A percentile compares a stretch with the other conserved stretches of the same genome.
Conservation (phyloP, 257 asterid species). For the Galeopsis tetrahit region DNA sequence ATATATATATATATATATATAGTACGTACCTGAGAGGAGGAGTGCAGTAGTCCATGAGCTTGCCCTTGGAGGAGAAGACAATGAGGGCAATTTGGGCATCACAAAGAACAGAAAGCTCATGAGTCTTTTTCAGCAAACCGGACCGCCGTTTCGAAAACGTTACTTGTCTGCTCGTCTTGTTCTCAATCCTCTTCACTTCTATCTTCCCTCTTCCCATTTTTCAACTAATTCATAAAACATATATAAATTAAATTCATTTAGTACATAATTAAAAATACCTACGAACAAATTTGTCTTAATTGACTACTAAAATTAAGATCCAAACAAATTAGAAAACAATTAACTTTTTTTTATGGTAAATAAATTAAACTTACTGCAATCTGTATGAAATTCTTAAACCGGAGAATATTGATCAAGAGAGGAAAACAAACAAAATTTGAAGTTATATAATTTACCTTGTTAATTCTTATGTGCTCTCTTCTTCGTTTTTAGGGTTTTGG, state of each 20-base stretch:
- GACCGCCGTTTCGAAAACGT: conserved; percentile 78
- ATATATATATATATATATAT: too few species aligned
- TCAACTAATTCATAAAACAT: too few species aligned
- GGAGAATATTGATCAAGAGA: conserved; percentile 33
- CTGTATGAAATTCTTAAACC: conserved; percentile 36
- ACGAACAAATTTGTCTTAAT: conserved; percentile 16
- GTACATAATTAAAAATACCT: too few species aligned
- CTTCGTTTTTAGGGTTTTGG: conserved; percentile 45
- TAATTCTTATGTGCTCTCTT: too few species aligned
- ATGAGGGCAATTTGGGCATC: conserved; percentile 85
- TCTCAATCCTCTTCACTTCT: conserved; percentile 86
- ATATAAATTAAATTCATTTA: too few species aligned
- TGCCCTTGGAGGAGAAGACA: conserved; percentile 79
- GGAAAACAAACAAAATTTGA: conserved; percentile 24
- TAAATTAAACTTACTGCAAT: conserved; percentile 35
- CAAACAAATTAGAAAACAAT: conserved; percentile 33
- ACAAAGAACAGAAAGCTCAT: conserved; percentile 86
- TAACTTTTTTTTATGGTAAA: conserved; percentile 26
- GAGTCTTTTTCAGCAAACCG: conserved; percentile 80
- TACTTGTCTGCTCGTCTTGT: conserved; percentile 81
- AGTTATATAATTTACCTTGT: conserved; percentile 38
- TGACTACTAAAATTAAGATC: conserved; percentile 8
- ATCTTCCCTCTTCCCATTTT: conserved; percentile 83
- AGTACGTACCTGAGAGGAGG: conserved; percentile 56
- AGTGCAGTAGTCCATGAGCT: conserved; percentile 64